Conservation (phyloP, 208 protist genomes). For the Angomonas deanei region DNA sequence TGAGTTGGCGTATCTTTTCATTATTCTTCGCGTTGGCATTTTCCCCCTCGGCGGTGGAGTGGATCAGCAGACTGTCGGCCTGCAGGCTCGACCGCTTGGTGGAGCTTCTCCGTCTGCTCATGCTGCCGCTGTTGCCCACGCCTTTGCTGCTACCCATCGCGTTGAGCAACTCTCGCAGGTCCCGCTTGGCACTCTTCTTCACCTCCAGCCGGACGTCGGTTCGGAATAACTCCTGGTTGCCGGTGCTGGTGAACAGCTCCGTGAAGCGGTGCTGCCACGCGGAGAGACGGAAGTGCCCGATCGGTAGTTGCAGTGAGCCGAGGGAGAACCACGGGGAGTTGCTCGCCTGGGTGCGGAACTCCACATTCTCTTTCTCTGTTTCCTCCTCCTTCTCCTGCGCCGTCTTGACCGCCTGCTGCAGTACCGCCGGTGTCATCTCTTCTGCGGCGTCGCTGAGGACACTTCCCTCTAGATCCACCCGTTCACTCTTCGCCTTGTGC, state of each 20-base stretch:
- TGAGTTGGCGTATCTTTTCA: constrained; percentile 26
- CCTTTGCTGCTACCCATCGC: not conserved
- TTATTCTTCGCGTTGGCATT: constrained; percentile 19
- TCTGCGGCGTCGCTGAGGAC: not conserved
- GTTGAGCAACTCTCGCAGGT: constrained; percentile 23
- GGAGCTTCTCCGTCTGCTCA: constrained; percentile 1
- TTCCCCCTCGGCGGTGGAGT: not conserved
- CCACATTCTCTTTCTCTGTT: constrained; percentile 3
- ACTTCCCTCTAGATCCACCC: not conserved
- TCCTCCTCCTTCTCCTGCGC: not conserved
- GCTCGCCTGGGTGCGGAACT: constrained; percentile 11
- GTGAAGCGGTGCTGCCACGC: constrained; percentile 47
- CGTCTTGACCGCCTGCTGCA: not conserved
- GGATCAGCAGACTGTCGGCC: not conserved
- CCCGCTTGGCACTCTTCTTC: constrained; percentile 26
- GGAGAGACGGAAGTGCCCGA: constrained; percentile 32
- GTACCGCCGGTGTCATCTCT: not conserved
- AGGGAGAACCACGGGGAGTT: constrained; percentile 21
- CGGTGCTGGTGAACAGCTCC: constrained; percentile 18
- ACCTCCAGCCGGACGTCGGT: constrained; percentile 22
- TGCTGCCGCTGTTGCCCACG: not conserved
- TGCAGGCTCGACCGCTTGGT: too few species aligned
- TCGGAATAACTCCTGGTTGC: constrained; percentile 27
- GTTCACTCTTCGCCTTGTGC: not conserved
- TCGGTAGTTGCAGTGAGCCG: constrained; percentile 31